phyloP scores from a whole-genome alignment of 1,284 basidiomycete genomes.

The Irpex rosettiformis region DNA sequence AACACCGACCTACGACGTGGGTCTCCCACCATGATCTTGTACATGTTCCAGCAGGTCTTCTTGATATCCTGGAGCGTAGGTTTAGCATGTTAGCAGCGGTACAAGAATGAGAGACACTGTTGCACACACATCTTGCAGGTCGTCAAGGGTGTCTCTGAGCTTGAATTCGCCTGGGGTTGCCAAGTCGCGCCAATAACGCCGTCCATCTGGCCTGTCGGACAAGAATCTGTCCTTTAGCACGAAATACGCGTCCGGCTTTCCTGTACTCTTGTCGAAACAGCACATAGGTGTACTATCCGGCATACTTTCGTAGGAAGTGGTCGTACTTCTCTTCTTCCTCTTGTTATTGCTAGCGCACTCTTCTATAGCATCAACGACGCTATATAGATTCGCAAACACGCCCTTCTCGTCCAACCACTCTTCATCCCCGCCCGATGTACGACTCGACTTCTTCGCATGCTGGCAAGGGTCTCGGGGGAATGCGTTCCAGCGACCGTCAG shows the following conservation, averaged over 20 bases:
- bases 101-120: background rate
- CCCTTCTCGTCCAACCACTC: background rate
- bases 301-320: background rate
- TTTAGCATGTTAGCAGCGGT: background rate
- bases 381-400: background rate
- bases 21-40: conserved; percentile 4
- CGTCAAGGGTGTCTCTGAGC: background rate
- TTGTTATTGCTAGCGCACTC: background rate
- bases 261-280: background rate
- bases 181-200: background rate
- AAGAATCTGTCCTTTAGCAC: background rate
- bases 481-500: background rate
- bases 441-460: background rate
- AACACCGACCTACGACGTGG: background rate
- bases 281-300: background rate
- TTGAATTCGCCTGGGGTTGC: conserved; percentile 6
- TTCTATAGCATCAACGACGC: background rate
- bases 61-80: background rate
- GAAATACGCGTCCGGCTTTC: background rate
- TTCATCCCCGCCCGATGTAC: background rate
- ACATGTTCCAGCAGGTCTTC: conserved; percentile 3
- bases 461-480: background rate
- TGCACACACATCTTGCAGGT: background rate
- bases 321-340: background rate
- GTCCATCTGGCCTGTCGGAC: background rate